These are phyloP conservation scores for Crithidia acanthocephali DNA, from an alignment of 208 protist genomes.

Conservation along the genomic window DNA sequence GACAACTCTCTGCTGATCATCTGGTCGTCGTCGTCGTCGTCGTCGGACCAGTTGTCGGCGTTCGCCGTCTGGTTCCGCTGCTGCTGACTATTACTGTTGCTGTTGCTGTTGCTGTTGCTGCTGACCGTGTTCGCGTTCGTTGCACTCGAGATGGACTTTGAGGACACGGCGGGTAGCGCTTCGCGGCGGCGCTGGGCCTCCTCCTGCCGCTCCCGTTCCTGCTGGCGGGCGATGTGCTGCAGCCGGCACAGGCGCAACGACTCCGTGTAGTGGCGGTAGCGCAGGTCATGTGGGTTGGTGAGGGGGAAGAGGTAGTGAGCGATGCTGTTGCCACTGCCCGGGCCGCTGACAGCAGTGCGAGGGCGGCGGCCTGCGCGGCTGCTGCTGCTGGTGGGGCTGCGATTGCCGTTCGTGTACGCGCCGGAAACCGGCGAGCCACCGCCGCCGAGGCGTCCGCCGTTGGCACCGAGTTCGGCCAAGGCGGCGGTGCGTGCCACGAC, in stretches of 20 bases:
- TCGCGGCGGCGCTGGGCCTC: slow-evolving; percentile 11
- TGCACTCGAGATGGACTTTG: background rate
- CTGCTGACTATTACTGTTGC: background rate
- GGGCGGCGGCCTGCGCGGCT: background rate
- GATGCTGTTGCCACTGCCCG: background rate
- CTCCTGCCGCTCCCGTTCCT: slow-evolving; percentile 6
- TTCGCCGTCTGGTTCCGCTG: too few species aligned
- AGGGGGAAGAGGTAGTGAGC: slow-evolving; percentile 38
- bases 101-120: background rate
- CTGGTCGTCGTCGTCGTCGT: slow-evolving; percentile 8
- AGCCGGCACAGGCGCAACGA: slow-evolving; percentile 26
- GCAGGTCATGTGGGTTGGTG: slow-evolving; percentile 65
- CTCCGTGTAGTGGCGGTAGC: slow-evolving; percentile 39
- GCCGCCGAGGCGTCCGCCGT: background rate
- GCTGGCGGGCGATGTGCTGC: slow-evolving; percentile 16
- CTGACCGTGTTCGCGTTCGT: slow-evolving; percentile 3
- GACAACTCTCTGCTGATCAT: background rate
- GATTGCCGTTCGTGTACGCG: background rate
- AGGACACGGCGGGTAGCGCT: slow-evolving; percentile 5
- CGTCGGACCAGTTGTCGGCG: slow-evolving; percentile 12
- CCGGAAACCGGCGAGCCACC: slow-evolving; percentile 13
- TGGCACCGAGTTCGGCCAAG: background rate
- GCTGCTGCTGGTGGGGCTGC: background rate
- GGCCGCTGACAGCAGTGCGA: background rate
- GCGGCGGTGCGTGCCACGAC: slow-evolving; percentile 16